phyloP scores from a whole-genome alignment of 257 asterid genomes.

The Capsicum pubescens region DNA sequence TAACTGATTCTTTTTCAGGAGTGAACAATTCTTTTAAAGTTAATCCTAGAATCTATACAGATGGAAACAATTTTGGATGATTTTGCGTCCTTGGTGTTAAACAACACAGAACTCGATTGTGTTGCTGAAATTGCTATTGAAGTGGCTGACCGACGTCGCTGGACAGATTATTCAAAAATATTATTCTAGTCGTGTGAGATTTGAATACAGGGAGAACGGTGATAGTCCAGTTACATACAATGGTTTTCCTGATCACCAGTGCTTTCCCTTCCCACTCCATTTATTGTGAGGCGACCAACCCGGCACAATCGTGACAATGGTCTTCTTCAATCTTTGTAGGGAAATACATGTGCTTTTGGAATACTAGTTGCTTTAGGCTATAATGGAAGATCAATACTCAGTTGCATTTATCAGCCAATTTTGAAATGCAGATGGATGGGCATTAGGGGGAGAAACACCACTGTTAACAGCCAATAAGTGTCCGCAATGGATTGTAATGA shows the following conservation, averaged over 20 bases:
- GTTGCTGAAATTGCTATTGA: background rate
- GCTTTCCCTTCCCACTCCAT: conserved; percentile 9
- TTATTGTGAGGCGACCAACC: background rate
- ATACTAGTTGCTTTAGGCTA: conserved; percentile 11
- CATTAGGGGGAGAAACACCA: background rate
- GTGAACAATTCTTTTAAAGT: background rate
- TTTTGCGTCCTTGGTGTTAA: conserved; percentile 9
- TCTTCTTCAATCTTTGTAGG: background rate
- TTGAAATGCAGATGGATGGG: background rate
- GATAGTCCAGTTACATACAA: background rate
- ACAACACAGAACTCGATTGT: background rate
- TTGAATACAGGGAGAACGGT: background rate
- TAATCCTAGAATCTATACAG: background rate
- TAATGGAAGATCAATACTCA: background rate
- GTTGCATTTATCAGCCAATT: conserved; percentile 16
- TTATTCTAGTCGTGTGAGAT: background rate
- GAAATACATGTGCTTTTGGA: background rate
- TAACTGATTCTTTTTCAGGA: conserved; percentile 7
- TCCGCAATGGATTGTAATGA: no score
- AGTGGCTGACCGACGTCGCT: background rate
- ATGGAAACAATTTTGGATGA: background rate
- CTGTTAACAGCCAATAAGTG: background rate
- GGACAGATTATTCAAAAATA: conserved; percentile 6
- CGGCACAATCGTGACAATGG: background rate
- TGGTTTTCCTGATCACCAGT: background rate